These are phyloP conservation scores for Nephelium lappaceum DNA, from an alignment of 345 rosid species.

Conservation along the genomic window DNA sequence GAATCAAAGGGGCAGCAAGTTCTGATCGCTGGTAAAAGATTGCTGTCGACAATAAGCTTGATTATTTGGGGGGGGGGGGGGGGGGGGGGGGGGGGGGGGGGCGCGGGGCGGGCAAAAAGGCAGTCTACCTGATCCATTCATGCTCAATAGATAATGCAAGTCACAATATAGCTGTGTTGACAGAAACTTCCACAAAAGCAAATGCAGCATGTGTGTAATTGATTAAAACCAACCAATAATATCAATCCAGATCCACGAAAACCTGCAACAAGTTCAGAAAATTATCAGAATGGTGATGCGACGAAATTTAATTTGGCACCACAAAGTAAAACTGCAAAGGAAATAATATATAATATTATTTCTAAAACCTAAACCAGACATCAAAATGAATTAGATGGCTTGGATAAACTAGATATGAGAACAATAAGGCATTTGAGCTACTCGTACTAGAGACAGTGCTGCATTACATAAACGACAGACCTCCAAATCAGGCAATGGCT, in stretches of 20 bases:
- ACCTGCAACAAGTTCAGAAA: constrained; percentile 40
- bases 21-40: neutral
- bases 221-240: neutral
- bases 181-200: neutral
- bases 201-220: constrained; percentile 1
- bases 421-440: neutral
- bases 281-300: neutral
- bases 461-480: constrained; percentile 39
- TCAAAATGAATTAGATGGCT: neutral
- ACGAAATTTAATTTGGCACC: neutral
- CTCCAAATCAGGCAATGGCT: constrained; percentile 83
- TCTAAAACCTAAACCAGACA: neutral
- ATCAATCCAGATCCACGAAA: constrained; percentile 56
- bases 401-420: neutral
- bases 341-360: too few species aligned
- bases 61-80: neutral
- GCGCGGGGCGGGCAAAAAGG: neutral
- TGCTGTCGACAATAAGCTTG: neutral
- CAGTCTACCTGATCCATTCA: neutral
- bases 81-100: too few species aligned
- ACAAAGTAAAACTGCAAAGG: neutral
- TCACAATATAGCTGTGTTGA: neutral
- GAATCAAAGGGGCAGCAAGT: neutral
- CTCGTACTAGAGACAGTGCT: neutral
- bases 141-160: neutral